Percentiles rank a stretch among this genome's conserved stretches.
These are phyloP conservation scores for Cyclotella cryptica DNA, from an alignment of 108 stramenopile species.

Conservation along the genomic window DNA sequence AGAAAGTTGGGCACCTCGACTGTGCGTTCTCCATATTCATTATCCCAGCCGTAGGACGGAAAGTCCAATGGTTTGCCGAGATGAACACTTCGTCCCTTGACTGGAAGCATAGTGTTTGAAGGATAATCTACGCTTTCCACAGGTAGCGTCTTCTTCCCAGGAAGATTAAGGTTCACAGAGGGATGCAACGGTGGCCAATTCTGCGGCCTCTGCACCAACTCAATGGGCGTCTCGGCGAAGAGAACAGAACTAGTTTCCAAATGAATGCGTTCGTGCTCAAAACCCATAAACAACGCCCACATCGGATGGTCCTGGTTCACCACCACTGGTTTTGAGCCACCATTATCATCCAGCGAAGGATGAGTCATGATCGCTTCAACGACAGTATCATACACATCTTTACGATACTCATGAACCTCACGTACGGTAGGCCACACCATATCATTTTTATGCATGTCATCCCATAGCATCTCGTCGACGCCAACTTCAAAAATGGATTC, in stretches of 20 bases:
- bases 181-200: constrained; percentile 86
- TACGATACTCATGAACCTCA: constrained; percentile 89
- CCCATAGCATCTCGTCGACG: constrained; percentile 98
- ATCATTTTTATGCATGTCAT: constrained; percentile 91
- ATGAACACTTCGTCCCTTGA: constrained; percentile 57
- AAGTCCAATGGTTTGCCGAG: constrained; percentile 91
- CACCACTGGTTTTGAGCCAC: constrained; percentile 43
- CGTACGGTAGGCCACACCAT: constrained; percentile 91
- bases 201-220: constrained; percentile 80
- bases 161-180: constrained; percentile 42
- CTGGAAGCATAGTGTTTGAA: constrained; percentile 70
- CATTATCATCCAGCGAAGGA: constrained; percentile 66
- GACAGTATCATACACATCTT: constrained; percentile 79
- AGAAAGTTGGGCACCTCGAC: constrained; percentile 81
- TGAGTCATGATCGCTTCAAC: constrained; percentile 83
- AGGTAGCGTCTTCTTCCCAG: constrained; percentile 54
- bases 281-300: constrained; percentile 93
- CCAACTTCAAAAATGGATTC: constrained; percentile 95
- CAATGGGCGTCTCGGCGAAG: constrained; percentile 88
- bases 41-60: constrained; percentile 96
- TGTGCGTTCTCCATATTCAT: constrained; percentile 91
- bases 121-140: constrained; percentile 71
- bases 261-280: constrained; percentile 97
- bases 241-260: constrained; percentile 94
- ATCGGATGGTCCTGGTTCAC: constrained; percentile 83